These are phyloP conservation scores for Ogataea nonfermentans DNA, from an alignment of 805 yeast genomes.

Conservation along the genomic window DNA sequence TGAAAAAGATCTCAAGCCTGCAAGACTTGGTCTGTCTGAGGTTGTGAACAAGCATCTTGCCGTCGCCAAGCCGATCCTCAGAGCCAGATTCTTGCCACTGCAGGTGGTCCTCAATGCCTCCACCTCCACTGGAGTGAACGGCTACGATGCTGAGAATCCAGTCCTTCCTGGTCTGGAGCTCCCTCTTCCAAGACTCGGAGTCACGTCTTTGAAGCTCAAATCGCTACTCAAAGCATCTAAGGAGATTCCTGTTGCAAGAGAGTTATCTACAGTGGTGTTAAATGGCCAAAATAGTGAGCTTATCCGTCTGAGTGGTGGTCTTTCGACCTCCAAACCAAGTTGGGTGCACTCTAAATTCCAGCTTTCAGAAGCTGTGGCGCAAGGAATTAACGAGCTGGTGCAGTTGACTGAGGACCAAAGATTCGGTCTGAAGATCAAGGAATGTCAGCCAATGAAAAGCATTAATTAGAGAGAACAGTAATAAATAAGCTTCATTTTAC, in stretches of 20 bases:
- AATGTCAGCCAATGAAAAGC: slow-evolving; percentile 54
- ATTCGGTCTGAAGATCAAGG: slow-evolving; percentile 66
- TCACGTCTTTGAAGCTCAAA: slow-evolving; percentile 66
- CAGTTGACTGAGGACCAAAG: slow-evolving; percentile 63
- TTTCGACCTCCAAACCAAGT: slow-evolving; percentile 63
- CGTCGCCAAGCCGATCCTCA: slow-evolving; percentile 67
- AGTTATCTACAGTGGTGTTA: slow-evolving; percentile 70
- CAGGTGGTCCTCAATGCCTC: slow-evolving; percentile 58
- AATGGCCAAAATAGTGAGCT: slow-evolving; percentile 49
- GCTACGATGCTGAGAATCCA: slow-evolving; percentile 65
- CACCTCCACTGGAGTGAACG: slow-evolving; percentile 65
- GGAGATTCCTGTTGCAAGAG: slow-evolving; percentile 67
- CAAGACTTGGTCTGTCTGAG: slow-evolving; percentile 77
- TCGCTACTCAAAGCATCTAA: slow-evolving; percentile 56
- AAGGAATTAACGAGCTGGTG: slow-evolving; percentile 53
- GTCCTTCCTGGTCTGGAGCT: slow-evolving; percentile 68
- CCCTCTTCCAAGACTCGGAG: slow-evolving; percentile 72
- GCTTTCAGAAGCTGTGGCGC: slow-evolving; percentile 46
- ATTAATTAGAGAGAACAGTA: slow-evolving; percentile 1
- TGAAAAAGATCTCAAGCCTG: slow-evolving; percentile 54
- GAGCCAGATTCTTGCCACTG: slow-evolving; percentile 73
- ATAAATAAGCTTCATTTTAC: not conserved
- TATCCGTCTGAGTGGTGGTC: slow-evolving; percentile 80
- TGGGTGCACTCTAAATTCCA: slow-evolving; percentile 85
- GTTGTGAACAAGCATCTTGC: slow-evolving; percentile 76